Base-by-base conservation (phyloP, 2,329 filamentous ascomycete species). In the Cercospora zeina region DNA sequence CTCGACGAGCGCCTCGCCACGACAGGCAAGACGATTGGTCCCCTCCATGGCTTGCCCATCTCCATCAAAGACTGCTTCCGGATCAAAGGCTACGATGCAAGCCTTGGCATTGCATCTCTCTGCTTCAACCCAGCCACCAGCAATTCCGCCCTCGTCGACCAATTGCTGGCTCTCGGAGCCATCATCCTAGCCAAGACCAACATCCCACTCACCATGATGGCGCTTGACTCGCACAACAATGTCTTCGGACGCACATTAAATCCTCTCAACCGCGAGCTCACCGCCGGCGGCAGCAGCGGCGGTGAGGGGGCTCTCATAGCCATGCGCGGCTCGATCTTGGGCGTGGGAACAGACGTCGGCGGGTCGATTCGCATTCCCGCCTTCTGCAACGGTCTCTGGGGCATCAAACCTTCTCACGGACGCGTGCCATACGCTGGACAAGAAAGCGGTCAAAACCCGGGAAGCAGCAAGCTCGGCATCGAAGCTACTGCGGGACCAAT, bases 301-400 rank as follows among this genome's bases (percentile, higher is more conserved):
- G 82, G 82, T 16, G 82, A 84, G 71, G 81, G 79, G 19, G 81
- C 82, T 2, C 72, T 85, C 2, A 55, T 84, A 1, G 80, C 78
- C 0, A 77, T 81, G 68, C 71, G 78, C 19, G 82, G 82, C 0
- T 80, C 77, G 9, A 65, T 81, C 0, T 66, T 84, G 0, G 82
- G 82, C 3, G 77, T 84, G 1, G 82, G 82, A 2, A 84, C 82
- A 3, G 82, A 85, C 67, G 79, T 84, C 7, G 82, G 82, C n/a
- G 64, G 64, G 10, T 56, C 27, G 2, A 81, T 83, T 58, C 75
- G 82, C 2, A 78, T 84, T 13, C 82, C 82, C 0, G 77, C 81
- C 0, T 77, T 79, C 67, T 77, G 81, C 59, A 79, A 82, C 63
- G 80, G 79, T 2, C 70, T 82, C 0, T 83, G 79, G 45, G 81